Evolutionary conservation across 2,329 filamentous ascomycete species (phyloP), one percentile per base, ranked within the genome.

Genomic region (Stagonosporopsis cucurbitacearum): DNA sequence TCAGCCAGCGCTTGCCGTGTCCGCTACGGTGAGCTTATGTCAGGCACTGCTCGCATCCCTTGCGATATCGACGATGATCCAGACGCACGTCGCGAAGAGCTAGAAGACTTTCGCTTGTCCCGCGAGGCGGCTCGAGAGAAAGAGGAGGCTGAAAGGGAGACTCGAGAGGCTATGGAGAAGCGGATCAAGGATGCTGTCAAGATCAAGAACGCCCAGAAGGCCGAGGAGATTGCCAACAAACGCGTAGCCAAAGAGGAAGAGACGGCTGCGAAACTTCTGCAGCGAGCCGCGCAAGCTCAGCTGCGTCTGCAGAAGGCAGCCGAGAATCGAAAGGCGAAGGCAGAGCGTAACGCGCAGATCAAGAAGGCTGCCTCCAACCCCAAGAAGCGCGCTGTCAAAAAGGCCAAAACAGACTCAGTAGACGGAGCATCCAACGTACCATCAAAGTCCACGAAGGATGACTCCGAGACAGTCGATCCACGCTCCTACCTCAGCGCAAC

Each of bases 1-100:
- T 78, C 78, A 17, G 73, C 73, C 20, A 77, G 76, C 9, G 80
- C 81, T 20, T 82, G 80, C 66, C 68, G 73, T 19, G 69, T 78
- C 50, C 78, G 81, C 25, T 80, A 74, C 57, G 66, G 73, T 28
- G 71, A 69, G 13, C 64, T 81, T 15, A 61, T 73, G 19, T 62
- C 75, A 28, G 81, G 79, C n/a, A 79, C 70, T 7, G 81, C 80
- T 2, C 71, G 71, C 26, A 75, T 77, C 17, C 79, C 81, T 1
- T 77, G 76, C 19, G 79, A 81, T 35, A 57, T 75, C 9, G 75
- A 79, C 50, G 69, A 76, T 15, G 68, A 80, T 41, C 77, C 77
- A 15, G 69, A 68, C 2, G 67, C 70, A 6, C 76, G 78, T 35
- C 67, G 66, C 17, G 53, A 53, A n/a, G 72, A 78, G 42, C 51